phyloP scores from a whole-genome alignment of 2,329 filamentous ascomycete species.

The Phoma sp. region DNA sequence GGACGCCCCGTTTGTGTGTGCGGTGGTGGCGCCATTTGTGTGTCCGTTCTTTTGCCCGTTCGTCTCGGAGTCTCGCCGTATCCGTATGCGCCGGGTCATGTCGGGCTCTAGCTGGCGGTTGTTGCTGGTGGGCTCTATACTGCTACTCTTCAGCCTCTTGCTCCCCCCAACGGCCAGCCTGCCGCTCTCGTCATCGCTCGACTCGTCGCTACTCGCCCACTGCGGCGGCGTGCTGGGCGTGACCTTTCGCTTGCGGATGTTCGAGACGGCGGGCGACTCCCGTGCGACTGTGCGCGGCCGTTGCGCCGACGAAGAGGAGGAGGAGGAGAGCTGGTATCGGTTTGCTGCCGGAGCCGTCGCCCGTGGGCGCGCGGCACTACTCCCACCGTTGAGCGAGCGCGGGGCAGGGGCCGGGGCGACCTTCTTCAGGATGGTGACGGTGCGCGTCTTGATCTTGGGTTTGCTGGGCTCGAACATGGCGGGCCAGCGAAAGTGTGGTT shows the following conservation, averaged over 20 bases:
- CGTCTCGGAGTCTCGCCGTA: conserved; percentile 22
- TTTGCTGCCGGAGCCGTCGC: conserved; percentile 29
- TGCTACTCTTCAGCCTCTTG: conserved; percentile 45
- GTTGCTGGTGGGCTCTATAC: conserved; percentile 44
- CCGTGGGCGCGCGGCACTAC: conserved; percentile 16
- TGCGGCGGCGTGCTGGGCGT: conserved; percentile 43
- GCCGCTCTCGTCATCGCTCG: conserved; percentile 37
- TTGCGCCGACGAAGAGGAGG: conserved; percentile 22
- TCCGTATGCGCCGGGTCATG: conserved; percentile 39
- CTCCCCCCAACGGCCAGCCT: conserved; percentile 36
- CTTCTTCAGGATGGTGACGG: conserved; percentile 40
- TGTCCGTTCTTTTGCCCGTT: conserved; percentile 7
- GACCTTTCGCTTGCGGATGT: conserved; percentile 42
- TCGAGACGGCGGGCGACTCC: conserved; percentile 36
- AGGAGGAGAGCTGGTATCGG: conserved; percentile 37
- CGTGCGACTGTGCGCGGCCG: conserved; percentile 23
- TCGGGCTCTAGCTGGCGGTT: conserved; percentile 48
- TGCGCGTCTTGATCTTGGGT: conserved; percentile 43
- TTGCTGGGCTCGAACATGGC: conserved; percentile 40
- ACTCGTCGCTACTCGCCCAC: conserved; percentile 42
- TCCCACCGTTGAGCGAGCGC: conserved; percentile 15
- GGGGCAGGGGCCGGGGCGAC: conserved; percentile 18
- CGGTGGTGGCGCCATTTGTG: conserved; percentile 11
- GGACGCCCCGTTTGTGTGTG: conserved; percentile 11
- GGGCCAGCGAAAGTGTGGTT: conserved; percentile 9